Percentiles rank a stretch among this genome's conserved stretches.
Evolutionary conservation across 2,329 filamentous ascomycete genomes (phyloP).

Genomic region (Esteya vermicola): DNA sequence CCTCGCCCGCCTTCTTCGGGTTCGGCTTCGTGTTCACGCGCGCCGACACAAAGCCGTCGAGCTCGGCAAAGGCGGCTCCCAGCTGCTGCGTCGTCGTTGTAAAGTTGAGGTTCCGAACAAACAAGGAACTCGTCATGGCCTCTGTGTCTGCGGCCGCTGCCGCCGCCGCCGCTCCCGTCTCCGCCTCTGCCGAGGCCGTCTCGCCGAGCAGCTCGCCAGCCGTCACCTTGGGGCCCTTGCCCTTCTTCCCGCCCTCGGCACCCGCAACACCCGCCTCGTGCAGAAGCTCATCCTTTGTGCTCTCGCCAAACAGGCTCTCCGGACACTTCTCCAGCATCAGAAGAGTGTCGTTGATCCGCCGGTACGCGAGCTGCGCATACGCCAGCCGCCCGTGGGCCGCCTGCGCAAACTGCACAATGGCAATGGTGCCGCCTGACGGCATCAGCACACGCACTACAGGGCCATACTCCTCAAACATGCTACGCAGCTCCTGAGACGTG

Average conservation of each 20-base stretch:
- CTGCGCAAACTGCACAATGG: constrained; percentile 78
- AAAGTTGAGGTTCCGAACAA: constrained; percentile 91
- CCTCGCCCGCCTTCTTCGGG: constrained; percentile 75
- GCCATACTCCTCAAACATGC: constrained; percentile 75
- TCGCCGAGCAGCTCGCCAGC: constrained; percentile 6
- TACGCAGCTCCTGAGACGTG: constrained; percentile 61
- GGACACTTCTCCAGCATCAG: constrained; percentile 91
- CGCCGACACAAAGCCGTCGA: constrained; percentile 81
- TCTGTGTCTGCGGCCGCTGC: constrained; percentile 21
- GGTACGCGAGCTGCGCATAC: constrained; percentile 74
- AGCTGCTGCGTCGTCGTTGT: constrained; percentile 66
- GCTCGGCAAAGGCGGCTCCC: constrained; percentile 60
- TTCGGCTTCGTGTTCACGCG: constrained; percentile 88
- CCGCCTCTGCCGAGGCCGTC: not conserved
- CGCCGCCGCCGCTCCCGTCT: not conserved
- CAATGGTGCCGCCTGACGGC: constrained; percentile 85
- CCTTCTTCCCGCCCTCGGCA: not conserved
- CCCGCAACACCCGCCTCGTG: not conserved
- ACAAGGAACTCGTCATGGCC: constrained; percentile 64
- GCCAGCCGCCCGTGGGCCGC: constrained; percentile 68
- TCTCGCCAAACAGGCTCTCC: constrained; percentile 52
- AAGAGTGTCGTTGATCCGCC: constrained; percentile 79
- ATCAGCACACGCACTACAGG: constrained; percentile 71
- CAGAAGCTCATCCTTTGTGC: not conserved
- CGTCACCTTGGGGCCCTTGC: constrained; percentile 5